Evolutionary conservation across 2,329 filamentous ascomycete species (phyloP).

Genomic region (Talaromyces albobiverticillius): DNA sequence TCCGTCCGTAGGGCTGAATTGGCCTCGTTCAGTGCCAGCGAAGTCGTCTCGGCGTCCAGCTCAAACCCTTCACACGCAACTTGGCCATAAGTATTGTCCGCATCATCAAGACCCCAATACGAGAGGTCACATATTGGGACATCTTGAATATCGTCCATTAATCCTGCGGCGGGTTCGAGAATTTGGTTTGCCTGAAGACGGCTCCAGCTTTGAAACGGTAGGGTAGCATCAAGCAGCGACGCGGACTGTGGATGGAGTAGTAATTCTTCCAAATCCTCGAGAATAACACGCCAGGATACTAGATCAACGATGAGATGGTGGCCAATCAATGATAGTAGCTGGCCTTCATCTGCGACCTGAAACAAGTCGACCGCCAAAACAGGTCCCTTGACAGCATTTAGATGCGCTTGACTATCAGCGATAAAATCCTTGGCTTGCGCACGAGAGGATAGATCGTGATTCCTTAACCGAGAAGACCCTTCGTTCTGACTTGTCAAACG

Average conservation of each 20-base stretch:
- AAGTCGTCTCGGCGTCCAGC: slow-evolving; percentile 26
- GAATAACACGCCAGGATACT: slow-evolving; percentile 39
- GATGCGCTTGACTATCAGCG: slow-evolving; percentile 29
- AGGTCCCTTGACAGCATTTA: slow-evolving; percentile 37
- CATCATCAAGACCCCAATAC: slow-evolving; percentile 34
- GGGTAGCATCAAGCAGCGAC: slow-evolving; percentile 20
- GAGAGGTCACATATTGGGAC: slow-evolving; percentile 30
- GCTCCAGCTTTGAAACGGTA: slow-evolving; percentile 39
- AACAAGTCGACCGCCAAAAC: slow-evolving; percentile 44
- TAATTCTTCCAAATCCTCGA: slow-evolving; percentile 38
- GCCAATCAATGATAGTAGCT: slow-evolving; percentile 33
- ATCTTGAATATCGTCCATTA: slow-evolving; percentile 7
- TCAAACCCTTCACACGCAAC: slow-evolving; percentile 34
- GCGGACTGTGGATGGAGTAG: slow-evolving; percentile 28
- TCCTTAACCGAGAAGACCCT: slow-evolving; percentile 27
- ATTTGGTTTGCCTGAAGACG: slow-evolving; percentile 28
- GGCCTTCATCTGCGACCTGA: slow-evolving; percentile 28
- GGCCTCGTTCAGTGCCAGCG: slow-evolving; percentile 29
- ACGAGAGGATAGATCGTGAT: slow-evolving; percentile 20
- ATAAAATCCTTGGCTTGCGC: slow-evolving; percentile 25
- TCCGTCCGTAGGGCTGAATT: slow-evolving; percentile 33
- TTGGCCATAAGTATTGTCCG: slow-evolving; percentile 33
- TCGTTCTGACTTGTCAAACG: slow-evolving; percentile 28
- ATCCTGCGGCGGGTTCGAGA: slow-evolving; percentile 14
- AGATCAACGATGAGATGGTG: slow-evolving; percentile 40